These are phyloP conservation scores for Fraxinus ornus DNA, from an alignment of 305 asterid species.

Conservation along the genomic window DNA sequence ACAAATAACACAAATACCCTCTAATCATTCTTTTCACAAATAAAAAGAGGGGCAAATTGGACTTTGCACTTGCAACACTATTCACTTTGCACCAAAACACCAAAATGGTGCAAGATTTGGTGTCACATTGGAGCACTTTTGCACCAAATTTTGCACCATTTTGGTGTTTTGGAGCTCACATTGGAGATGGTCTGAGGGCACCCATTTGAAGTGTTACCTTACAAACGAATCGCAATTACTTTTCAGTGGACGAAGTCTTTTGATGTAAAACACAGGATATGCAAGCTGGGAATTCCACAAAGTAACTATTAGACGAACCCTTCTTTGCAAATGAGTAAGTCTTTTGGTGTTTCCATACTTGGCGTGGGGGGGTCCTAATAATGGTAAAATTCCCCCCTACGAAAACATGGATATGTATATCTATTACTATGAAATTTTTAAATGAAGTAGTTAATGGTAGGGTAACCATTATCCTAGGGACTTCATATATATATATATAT, in stretches of 20 bases:
- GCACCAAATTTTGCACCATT: too few species aligned
- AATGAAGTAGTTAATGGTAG: too few species aligned
- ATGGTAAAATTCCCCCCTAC: background rate
- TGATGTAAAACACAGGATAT: background rate
- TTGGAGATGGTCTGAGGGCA: too few species aligned
- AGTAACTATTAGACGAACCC: conserved; percentile 1
- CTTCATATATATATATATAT: background rate
- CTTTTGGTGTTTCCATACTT: background rate
- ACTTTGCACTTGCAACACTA: too few species aligned
- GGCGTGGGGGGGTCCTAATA: background rate
- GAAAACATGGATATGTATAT: background rate
- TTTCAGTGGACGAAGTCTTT: conserved; percentile 1
- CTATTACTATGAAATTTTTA: too few species aligned
- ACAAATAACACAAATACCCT: too few species aligned
- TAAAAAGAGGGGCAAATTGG: too few species aligned
- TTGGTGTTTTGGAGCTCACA: too few species aligned
- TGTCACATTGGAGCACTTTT: too few species aligned
- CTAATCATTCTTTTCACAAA: too few species aligned
- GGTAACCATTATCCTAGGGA: background rate
- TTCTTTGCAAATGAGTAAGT: conserved; percentile 3
- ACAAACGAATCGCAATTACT: conserved; percentile 19
- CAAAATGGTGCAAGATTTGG: too few species aligned
- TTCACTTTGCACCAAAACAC: too few species aligned
- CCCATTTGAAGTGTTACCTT: background rate
- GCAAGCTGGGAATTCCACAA: background rate